phyloP scores from a whole-genome alignment of 2,329 filamentous ascomycete species.

The Sporothrix brasiliensis region DNA sequence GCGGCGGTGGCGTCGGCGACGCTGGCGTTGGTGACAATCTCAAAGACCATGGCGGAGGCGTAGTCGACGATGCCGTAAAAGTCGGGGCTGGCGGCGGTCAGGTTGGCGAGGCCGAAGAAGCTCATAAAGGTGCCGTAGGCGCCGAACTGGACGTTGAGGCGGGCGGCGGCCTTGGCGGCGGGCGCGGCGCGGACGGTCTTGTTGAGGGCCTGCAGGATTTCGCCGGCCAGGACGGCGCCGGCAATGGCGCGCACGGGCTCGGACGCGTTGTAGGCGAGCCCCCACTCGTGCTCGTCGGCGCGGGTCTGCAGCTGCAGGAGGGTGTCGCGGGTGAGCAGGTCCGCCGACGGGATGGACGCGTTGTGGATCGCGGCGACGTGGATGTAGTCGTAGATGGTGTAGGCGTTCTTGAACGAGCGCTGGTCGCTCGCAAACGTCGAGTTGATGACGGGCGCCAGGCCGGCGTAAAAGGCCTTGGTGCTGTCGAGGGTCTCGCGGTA shows the following conservation, averaged over 20 bases:
- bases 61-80: slow-evolving; percentile 85
- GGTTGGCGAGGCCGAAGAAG: slow-evolving; percentile 63
- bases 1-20: slow-evolving; percentile 47
- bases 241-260: slow-evolving; percentile 65
- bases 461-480: slow-evolving; percentile 63
- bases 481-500: slow-evolving; percentile 50
- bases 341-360: slow-evolving; percentile 57
- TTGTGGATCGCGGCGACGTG: slow-evolving; percentile 65
- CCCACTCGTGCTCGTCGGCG: slow-evolving; percentile 79
- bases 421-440: slow-evolving; percentile 51
- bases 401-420: slow-evolving; percentile 62
- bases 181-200: slow-evolving; percentile 47
- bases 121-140: slow-evolving; percentile 64
- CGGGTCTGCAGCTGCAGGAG: slow-evolving; percentile 69
- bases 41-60: slow-evolving; percentile 78
- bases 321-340: slow-evolving; percentile 62
- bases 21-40: slow-evolving; percentile 63
- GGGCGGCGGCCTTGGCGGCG: slow-evolving; percentile 42
- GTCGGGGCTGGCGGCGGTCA: slow-evolving; percentile 55
- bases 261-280: slow-evolving; percentile 77
- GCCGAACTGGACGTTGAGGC: slow-evolving; percentile 60
- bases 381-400: slow-evolving; percentile 64
- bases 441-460: slow-evolving; percentile 59
- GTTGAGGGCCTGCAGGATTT: slow-evolving; percentile 58
- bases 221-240: slow-evolving; percentile 59